Base-by-base conservation (phyloP, 2,329 filamentous ascomycete species). In the Fusarium sp. region DNA sequence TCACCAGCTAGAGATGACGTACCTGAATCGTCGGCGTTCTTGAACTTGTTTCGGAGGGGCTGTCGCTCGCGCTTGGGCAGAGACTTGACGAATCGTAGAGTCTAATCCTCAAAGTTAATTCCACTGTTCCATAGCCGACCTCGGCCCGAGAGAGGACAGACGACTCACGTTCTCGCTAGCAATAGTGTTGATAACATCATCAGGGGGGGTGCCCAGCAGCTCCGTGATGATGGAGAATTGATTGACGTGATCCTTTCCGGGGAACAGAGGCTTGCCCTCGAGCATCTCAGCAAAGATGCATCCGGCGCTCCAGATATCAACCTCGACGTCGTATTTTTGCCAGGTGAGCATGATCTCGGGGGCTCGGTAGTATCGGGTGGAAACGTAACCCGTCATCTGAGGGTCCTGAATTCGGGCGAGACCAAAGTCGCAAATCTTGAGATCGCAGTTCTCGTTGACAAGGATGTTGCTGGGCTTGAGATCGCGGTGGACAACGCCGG, bases 281-380 rank as follows among this genome's bases (percentile, higher is more conserved):
- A 99, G 90, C 97, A 99, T 99, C 86, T 99, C 97, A 48, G 97
- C 97, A 79, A 99, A 98, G 82, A 99, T 99, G 85, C 97, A 99
- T 71, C 97, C 97, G 20, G 96, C 96, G 83, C 97, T 98, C 97
- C 97, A 99, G 82, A 99, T 98, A 83, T 99, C 97, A 68, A 99
- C 97, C 86, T 98, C 97, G 57, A 98, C 92, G 79, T 99, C 97
- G 85, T 99, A 99, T 87, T 99, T 99, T 88, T 99, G 97, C 97
- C 97, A 99, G 75, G 97, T 98, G 82, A 99, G 95, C 97, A 99
- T 99, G 82, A 99, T 99, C 85, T 99, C 97, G 20, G 97, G 97
- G 10, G 97, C 97, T 81, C 97, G 92, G 89, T 99, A 99, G 89
- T 99, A 99, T 88, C 97, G 90, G 72, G 97, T 99, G 57, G 97